Evolutionary conservation across 2,329 filamentous ascomycete genomes (phyloP).

Genomic region (Claviceps capensis): DNA sequence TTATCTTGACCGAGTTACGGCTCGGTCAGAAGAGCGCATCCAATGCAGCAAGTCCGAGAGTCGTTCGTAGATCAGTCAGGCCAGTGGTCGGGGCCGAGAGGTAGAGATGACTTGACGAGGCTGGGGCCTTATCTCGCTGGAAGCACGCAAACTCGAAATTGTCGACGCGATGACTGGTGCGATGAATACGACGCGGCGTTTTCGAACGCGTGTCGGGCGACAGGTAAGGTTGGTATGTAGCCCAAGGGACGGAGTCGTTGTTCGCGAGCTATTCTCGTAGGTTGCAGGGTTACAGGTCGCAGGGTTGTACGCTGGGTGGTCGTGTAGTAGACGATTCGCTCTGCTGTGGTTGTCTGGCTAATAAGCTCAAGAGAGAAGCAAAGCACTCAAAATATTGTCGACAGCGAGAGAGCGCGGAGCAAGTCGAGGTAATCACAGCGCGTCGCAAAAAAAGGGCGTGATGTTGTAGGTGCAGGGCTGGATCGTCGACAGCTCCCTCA

Average conservation of each 20-base stretch:
- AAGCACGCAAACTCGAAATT: background rate
- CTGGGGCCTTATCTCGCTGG: background rate
- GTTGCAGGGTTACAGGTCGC: background rate
- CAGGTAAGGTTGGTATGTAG: background rate
- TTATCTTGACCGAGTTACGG: slow-evolving; percentile 10
- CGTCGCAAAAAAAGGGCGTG: background rate
- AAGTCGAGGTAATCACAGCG: background rate
- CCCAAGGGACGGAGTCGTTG: no score
- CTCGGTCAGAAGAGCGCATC: slow-evolving; percentile 3
- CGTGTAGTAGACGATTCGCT: background rate
- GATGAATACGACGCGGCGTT: background rate
- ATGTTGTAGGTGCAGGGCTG: background rate
- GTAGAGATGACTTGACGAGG: background rate
- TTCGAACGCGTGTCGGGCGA: background rate
- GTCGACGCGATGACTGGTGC: background rate
- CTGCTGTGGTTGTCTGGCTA: background rate
- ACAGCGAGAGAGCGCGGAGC: background rate
- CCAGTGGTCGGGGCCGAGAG: background rate
- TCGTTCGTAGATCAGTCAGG: background rate
- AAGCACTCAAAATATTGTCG: background rate
- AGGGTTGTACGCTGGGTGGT: background rate
- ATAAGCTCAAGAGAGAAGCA: background rate
- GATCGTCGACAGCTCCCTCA: background rate
- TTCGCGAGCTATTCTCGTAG: no score
- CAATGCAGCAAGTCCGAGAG: background rate